phyloP scores from a whole-genome alignment of 2,329 filamentous ascomycete genomes.

The Dactylellina haptotyla region DNA sequence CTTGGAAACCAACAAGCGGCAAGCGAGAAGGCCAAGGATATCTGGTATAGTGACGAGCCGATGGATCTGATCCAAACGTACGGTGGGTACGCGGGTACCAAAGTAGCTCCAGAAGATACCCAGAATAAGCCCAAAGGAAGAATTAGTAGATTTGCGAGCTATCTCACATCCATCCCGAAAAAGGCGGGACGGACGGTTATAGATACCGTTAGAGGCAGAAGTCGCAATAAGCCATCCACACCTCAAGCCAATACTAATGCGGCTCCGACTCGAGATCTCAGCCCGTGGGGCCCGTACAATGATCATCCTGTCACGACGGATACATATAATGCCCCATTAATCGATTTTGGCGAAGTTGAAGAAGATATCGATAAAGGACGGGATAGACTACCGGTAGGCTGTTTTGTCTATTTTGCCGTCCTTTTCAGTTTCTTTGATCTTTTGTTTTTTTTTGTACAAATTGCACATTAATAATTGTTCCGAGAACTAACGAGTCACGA shows the following conservation, averaged over 20 bases:
- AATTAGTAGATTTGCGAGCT: background rate
- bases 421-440: background rate
- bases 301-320: constrained; percentile 3
- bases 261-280: background rate
- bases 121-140: background rate
- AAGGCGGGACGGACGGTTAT: constrained; percentile 8
- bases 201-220: constrained; percentile 15
- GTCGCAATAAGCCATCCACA: constrained; percentile 7
- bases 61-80: background rate
- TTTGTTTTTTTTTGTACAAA: background rate
- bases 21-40: background rate
- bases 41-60: background rate
- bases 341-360: background rate
- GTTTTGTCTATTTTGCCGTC: background rate
- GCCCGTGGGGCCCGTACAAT: background rate
- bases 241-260: background rate
- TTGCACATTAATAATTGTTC: background rate
- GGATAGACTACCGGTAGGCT: constrained; percentile 1
- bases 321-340: constrained; percentile 3
- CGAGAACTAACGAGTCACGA: background rate
- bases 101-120: background rate
- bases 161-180: constrained; percentile 9
- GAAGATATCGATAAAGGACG: constrained; percentile 1
- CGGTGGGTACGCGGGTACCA: background rate
- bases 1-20: background rate